Evolutionary conservation across 371 early-diverging fungal genomes (phyloP), one percentile per base, ranked within the genome.

Genomic region (Choanephora cucurbitarum): DNA sequence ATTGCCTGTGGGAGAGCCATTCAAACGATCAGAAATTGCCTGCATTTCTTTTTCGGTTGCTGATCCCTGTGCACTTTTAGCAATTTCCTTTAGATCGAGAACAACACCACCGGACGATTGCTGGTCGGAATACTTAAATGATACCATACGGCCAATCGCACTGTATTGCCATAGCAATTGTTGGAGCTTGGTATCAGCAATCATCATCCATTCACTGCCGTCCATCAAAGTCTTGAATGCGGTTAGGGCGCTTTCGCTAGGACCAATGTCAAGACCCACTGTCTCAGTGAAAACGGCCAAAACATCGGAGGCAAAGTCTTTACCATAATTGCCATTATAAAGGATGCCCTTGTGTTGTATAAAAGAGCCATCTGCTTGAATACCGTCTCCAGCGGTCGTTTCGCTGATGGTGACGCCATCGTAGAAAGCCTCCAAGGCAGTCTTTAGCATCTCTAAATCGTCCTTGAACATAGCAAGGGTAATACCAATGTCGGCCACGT

Each of bases 181-280:
- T 0, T 55, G 31, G 17, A 53, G 34, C 19, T 60, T 53, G 0
- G 60, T 50, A 23, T 70, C 60, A 17, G 60, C 64, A 17, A 70
- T 52, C 10, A 62, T 64, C 71, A 70, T 70, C 71, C 71, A 70
- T 31, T 70, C 67, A 5, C 58, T 63, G 17, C 71, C 67, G 37
- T 54, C 56, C 39, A 70, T 41, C 37, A 70, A 22, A 1, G 57
- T 64, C 21, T 47, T 45, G 21, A 70, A 70, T 3, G 52, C 61
- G 1, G 19, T 15, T 52, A 61, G 64, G 9, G 41, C 51, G 1
- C 21, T 17, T 4, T 13, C 11, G 10, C 55, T 22, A 8, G 71
- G 66, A 8, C 22, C 51, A 8, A 66, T 18, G 4, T 19, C 14
- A 5, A 67, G 67, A 8, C 43, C 64, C 15, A 54, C 49, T 5